phyloP scores from a whole-genome alignment of 805 yeast species.

The Yarrowia sp. region DNA sequence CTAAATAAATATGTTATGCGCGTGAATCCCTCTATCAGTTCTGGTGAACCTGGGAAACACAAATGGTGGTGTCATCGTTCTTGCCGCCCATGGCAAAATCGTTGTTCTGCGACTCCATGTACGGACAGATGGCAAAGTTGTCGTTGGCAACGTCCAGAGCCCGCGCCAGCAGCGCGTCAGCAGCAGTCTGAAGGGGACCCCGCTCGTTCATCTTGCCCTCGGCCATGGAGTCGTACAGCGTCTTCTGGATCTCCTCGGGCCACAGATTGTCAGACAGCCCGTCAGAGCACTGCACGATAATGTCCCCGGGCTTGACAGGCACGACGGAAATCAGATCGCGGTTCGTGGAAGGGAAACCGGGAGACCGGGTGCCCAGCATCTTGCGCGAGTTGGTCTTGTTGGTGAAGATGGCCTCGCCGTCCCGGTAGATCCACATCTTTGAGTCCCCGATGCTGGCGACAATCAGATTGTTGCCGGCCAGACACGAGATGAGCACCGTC shows the following conservation, averaged over 20 bases:
- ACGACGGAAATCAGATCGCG: slow-evolving; percentile 8
- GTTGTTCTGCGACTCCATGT: slow-evolving; percentile 11
- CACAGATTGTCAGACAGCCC: slow-evolving; percentile 28
- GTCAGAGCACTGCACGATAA: slow-evolving; percentile 28
- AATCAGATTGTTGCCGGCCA: slow-evolving; percentile 26
- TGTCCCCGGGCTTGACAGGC: slow-evolving; percentile 27
- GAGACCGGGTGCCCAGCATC: slow-evolving; percentile 27
- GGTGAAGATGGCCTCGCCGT: slow-evolving; percentile 27
- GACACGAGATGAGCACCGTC: slow-evolving; percentile 27
- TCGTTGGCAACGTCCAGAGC: slow-evolving; percentile 28
- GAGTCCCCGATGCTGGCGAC: slow-evolving; percentile 28
- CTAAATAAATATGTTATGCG: slow-evolving; percentile 15
- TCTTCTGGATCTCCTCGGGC: slow-evolving; percentile 28
- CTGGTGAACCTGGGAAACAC: slow-evolving; percentile 23
- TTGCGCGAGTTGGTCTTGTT: slow-evolving; percentile 25
- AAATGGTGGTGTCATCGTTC: slow-evolving; percentile 26
- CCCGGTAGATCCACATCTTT: slow-evolving; percentile 27
- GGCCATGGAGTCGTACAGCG: slow-evolving; percentile 16
- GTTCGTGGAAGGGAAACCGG: slow-evolving; percentile 24
- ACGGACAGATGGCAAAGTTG: slow-evolving; percentile 29
- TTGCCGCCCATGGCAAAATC: slow-evolving; percentile 21
- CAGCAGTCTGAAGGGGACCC: slow-evolving; percentile 27
- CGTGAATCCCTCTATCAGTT: neutral
- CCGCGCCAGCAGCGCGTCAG: slow-evolving; percentile 20
- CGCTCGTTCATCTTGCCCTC: slow-evolving; percentile 27